Base-by-base conservation (phyloP, 1,284 basidiomycete species). In the Cutaneotrichosporon sp. region DNA sequence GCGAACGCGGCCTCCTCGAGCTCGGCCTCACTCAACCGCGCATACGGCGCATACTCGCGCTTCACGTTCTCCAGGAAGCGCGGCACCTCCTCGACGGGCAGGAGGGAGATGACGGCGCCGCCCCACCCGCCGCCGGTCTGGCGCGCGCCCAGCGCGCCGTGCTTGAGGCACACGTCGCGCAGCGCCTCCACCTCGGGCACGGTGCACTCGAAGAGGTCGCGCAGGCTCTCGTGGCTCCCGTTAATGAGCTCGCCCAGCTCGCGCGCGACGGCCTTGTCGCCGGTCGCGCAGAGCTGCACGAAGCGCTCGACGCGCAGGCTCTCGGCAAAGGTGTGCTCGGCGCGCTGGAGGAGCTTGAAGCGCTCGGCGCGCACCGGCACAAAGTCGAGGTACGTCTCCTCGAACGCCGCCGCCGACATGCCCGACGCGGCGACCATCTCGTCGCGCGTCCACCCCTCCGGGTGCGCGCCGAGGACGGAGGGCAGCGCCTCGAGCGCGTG, bases 21-120 rank as follows among this genome's bases (percentile, higher is more conserved):
- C 60, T 83, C 81, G n/a, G 86, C 86, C 18, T 83, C 84, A 47
- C 83, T 81, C 33, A 94, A 76, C 8, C 80, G 79, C 59, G 82
- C 82, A 77, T 89, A 93, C 11, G 86, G 84, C 22, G 74, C 78
- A 73, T 91, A 94, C 18, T 79, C 78, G 22, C 80, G 79, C 73
- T 82, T 85, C 25, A 94, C 80, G 63, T 82, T 81, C 63, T 80
- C 73, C 53, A 93, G 87, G 72, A 95, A 93, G n/a, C 72, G 66
- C 0, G 84, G 82, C 3, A 91, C 89, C 38, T 84, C 72, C n/a
- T 81, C 78, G 68, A 89, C 87, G 8, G 85, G 83, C 3, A 95
- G 88, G 20, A 95, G 83, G 18, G 89, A 91, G 24, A 95, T 89
- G 0, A 89, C 89, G 68, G 90, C 92, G 13, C 92, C 92, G 54